Evolutionary conservation across 352 stramenopile species (phyloP), one percentile per base, ranked within the genome.

Genomic region (Lagenidium sp.): DNA sequence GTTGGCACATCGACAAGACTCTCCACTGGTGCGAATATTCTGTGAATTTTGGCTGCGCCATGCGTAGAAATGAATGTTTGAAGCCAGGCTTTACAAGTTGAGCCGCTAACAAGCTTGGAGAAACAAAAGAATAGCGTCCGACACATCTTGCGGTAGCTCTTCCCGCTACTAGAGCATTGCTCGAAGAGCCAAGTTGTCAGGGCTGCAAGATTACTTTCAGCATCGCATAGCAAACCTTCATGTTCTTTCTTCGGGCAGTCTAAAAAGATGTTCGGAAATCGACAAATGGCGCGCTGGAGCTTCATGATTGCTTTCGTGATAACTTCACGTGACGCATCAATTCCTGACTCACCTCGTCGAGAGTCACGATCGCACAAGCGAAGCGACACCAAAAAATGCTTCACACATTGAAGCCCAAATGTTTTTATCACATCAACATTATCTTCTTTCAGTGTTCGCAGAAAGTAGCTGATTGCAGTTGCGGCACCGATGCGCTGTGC

Each of bases 321-420:
- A 13, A 86, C 68, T 48, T 79, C 63, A 47, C 60, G 50, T 13
- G 71, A 60, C 20, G 69, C 65, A 43, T 72, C 47, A 22, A 64
- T 64, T 19, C 60, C 59, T 2, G 55, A 53, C 18, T 58, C 54
- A 2, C 53, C 52, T 15, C 45, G 62, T 21, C 39, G 45, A 32
- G 46, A 44, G 42, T 82, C 64, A 26, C 35, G 53, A 36, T 84
- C 67, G 32, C 74, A 81, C 21, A 87, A 53, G 20, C 69, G 79
- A 18, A 91, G 50, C 2, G 78, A 68, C 24, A 64, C 59, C 2
- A 91, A 50, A 31, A 91, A 74, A 6, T 69, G 79, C 23, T 83
- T 82, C 12, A 85, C 34, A n/a, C 70, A 91, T 4, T 57, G 51
- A 32, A 89, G 24, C 3, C 71, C 81, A 49, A 80, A 87, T 6